A percentile compares a stretch with the other conserved stretches of the same genome.
These are phyloP conservation scores for Coniferiporia weirii DNA, from an alignment of 1,284 basidiomycete species.

Conservation along the genomic window DNA sequence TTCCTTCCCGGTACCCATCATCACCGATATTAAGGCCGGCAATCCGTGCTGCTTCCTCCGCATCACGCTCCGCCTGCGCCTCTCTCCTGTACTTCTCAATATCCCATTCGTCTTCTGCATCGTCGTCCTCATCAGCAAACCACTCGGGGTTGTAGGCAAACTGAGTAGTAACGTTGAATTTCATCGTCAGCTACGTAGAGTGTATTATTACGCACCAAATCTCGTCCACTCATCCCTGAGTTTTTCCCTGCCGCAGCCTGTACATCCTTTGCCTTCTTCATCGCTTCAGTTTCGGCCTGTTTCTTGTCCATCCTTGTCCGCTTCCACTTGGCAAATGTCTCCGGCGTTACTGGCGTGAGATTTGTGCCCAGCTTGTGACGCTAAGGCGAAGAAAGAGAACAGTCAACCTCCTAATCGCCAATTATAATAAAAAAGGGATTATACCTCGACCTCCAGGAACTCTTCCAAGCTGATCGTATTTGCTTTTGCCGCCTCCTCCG, in stretches of 20 bases:
- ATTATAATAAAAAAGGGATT: constrained; percentile 21
- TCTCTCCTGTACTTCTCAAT: constrained; percentile 56
- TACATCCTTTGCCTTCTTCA: constrained; percentile 81
- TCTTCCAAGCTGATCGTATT: constrained; percentile 93
- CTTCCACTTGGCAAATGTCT: constrained; percentile 94
- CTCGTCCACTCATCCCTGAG: constrained; percentile 91
- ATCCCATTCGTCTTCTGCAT: constrained; percentile 72
- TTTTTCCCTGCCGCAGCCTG: constrained; percentile 88
- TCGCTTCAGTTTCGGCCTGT: constrained; percentile 75
- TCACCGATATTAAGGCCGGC: constrained; percentile 27
- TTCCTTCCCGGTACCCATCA: constrained; percentile 18
- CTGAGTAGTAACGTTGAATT: constrained; percentile 33
- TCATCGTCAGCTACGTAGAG: constrained; percentile 1
- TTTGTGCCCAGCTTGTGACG: constrained; percentile 92
- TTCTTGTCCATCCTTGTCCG: constrained; percentile 91
- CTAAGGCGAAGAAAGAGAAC: constrained; percentile 34
- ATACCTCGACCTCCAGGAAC: constrained; percentile 94
- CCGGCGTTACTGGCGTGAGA: constrained; percentile 93
- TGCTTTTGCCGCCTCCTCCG: constrained; percentile 82
- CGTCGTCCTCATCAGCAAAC: constrained; percentile 84
- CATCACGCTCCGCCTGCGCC: constrained; percentile 55
- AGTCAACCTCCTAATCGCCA: not conserved
- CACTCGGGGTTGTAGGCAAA: constrained; percentile 96
- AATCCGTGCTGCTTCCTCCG: constrained; percentile 38
- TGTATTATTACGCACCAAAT: constrained; percentile 60